phyloP scores from a whole-genome alignment of 2,329 filamentous ascomycete species.

The Dryadomyces sulphureus region DNA sequence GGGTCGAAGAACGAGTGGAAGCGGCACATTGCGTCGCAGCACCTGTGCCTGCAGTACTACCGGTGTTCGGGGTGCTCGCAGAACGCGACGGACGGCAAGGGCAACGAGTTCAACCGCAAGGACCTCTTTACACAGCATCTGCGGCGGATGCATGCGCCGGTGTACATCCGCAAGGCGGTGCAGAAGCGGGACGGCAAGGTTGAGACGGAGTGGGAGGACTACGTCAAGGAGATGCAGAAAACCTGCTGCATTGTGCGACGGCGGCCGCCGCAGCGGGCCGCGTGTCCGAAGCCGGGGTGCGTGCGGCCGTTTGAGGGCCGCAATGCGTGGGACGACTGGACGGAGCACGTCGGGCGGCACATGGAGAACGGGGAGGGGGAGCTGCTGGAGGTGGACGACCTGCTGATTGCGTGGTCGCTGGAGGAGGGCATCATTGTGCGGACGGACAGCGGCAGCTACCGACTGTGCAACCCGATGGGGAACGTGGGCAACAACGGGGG shows the following conservation, averaged over 20 bases:
- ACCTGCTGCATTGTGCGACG: constrained; percentile 61
- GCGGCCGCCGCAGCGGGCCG: constrained; percentile 53
- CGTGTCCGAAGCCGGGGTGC: constrained; percentile 61
- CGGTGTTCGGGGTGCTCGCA: constrained; percentile 47
- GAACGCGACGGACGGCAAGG: constrained; percentile 37
- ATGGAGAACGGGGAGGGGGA: constrained; percentile 60
- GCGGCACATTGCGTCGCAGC: constrained; percentile 79
- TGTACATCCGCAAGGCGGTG: constrained; percentile 43
- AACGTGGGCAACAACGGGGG: constrained; percentile 12
- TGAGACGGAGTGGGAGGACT: constrained; percentile 47
- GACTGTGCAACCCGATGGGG: constrained; percentile 30
- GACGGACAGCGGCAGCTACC: constrained; percentile 40
- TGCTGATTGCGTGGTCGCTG: constrained; percentile 47
- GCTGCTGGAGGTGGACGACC: constrained; percentile 38
- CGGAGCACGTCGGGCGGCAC: constrained; percentile 83
- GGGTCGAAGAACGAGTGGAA: constrained; percentile 98
- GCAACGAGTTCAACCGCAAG: constrained; percentile 77
- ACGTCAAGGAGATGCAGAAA: constrained; percentile 55
- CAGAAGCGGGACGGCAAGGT: constrained; percentile 43
- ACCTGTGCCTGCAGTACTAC: constrained; percentile 57
- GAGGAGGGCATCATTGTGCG: constrained; percentile 48
- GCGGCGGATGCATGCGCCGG: constrained; percentile 78
- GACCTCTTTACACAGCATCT: constrained; percentile 92
- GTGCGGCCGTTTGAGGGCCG: constrained; percentile 53
- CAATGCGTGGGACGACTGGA: constrained; percentile 75